Conservation (phyloP, 2,329 filamentous ascomycete genomes). For the Colletotrichum sp. region DNA sequence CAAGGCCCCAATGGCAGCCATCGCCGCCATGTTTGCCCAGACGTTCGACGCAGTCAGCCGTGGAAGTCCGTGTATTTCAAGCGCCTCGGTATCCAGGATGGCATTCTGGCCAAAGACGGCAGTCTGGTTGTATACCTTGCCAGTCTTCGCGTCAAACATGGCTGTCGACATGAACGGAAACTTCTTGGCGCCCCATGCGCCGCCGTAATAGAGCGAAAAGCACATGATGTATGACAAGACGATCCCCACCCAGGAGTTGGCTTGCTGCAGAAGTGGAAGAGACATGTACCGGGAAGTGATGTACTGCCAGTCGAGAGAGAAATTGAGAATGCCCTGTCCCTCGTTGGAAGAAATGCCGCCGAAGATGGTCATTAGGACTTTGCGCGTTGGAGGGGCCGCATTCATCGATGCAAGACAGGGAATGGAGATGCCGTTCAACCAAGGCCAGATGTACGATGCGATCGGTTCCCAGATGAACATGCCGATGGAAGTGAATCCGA, state of each 20-base stretch:
- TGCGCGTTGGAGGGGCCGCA: constrained; percentile 18
- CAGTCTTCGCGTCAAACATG: constrained; percentile 40
- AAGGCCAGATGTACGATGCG: constrained; percentile 16
- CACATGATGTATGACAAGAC: constrained; percentile 41
- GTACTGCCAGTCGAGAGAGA: constrained; percentile 50
- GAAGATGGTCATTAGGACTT: constrained; percentile 54
- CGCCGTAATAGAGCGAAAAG: constrained; percentile 43
- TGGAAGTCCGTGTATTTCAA: constrained; percentile 42
- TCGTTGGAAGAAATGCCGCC: constrained; percentile 45
- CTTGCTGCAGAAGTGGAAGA: constrained; percentile 21
- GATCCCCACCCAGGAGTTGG: constrained; percentile 44
- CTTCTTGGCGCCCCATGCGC: constrained; percentile 35
- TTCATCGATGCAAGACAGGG: constrained; percentile 45
- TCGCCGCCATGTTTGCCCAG: constrained; percentile 49
- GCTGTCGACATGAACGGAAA: constrained; percentile 34
- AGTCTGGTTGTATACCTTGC: constrained; percentile 45
- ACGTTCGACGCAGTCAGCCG: constrained; percentile 42
- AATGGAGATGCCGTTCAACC: constrained; percentile 28
- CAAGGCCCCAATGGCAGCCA: constrained; percentile 42
- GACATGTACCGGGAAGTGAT: constrained; percentile 29
- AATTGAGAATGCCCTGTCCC: constrained; percentile 42
- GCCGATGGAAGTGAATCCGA: constrained; percentile 14
- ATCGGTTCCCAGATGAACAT: constrained; percentile 21
- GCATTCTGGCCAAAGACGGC: constrained; percentile 38
- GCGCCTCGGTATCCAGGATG: not conserved